Conservation (phyloP, 225 moss, liverwort and hornwort species). For the Rhytidiadelphus loreus region DNA sequence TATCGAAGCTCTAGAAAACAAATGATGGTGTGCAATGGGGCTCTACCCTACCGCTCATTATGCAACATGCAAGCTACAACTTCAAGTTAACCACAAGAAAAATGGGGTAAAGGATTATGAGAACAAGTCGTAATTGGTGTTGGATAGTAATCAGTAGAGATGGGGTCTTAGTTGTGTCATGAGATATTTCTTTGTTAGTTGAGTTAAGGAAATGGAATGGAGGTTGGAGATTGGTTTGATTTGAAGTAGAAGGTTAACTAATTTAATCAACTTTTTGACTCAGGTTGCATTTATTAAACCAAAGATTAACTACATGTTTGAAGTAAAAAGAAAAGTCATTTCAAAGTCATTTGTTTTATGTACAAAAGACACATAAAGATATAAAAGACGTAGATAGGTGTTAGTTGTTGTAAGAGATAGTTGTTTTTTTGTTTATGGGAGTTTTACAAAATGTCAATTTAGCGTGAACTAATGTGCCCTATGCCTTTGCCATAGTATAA, state of each 20-base stretch:
- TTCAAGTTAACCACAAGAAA: not conserved
- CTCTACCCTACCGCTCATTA: not conserved
- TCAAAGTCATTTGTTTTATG: not conserved
- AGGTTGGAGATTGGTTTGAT: not conserved
- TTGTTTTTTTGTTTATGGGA: not conserved
- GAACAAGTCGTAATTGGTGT: not conserved
- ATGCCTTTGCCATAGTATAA: rapidly evolving
- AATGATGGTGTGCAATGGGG: not conserved
- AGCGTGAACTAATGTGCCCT: not conserved
- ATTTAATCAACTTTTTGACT: not conserved
- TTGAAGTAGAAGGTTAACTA: not conserved
- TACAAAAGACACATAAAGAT: not conserved
- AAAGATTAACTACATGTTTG: not conserved
- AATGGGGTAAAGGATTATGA: not conserved
- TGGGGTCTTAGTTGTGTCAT: not conserved
- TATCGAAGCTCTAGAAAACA: not conserved
- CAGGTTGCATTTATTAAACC: not conserved
- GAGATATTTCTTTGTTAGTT: not conserved
- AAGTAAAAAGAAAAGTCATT: not conserved
- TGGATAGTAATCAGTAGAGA: not conserved
- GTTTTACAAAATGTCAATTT: not conserved
- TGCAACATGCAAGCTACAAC: not conserved
- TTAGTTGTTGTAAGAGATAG: not conserved
- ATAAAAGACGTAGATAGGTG: no score
- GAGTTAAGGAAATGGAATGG: not conserved